A percentile compares a stretch with the other conserved stretches of the same genome.
Evolutionary conservation across 306 rosid genomes (phyloP).

Genomic region (Vigna mungo): DNA sequence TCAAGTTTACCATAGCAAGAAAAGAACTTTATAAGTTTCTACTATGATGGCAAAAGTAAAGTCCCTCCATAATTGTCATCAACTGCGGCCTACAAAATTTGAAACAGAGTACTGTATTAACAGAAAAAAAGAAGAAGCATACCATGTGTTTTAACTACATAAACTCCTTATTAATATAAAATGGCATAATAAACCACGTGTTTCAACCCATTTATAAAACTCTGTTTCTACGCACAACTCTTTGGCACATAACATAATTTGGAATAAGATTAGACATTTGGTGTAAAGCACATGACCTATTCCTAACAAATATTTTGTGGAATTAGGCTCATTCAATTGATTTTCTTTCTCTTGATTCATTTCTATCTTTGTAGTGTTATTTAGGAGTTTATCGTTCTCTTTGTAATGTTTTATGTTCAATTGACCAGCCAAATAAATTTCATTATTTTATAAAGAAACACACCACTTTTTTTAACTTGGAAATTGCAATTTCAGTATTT

Average conservation of each 20-base stretch:
- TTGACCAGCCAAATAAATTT: background rate
- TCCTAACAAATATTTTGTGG: background rate
- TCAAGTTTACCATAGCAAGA: slow-evolving; percentile 30
- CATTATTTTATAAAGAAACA: background rate
- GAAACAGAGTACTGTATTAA: slow-evolving; percentile 23
- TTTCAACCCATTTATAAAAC: background rate
- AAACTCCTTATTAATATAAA: background rate
- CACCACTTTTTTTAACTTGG: background rate
- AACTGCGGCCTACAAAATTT: slow-evolving; percentile 64
- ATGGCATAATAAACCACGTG: background rate
- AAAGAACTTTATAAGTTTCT: slow-evolving; percentile 27
- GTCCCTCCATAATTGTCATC: slow-evolving; percentile 85
- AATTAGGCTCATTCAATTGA: background rate
- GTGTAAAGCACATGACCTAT: background rate
- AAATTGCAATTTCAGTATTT: background rate
- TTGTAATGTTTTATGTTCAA: slow-evolving; percentile 2
- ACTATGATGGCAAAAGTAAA: slow-evolving; percentile 56
- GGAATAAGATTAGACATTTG: background rate
- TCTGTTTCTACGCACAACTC: background rate
- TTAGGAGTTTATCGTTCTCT: background rate
- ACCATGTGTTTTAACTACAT: slow-evolving; percentile 5
- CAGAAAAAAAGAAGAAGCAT: slow-evolving; percentile 31
- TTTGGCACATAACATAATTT: background rate
- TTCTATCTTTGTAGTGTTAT: background rate
- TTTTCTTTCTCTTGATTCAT: background rate